Evolutionary conservation across 345 rosid genomes (phyloP).

Genomic region (Alliaria petiolata): DNA sequence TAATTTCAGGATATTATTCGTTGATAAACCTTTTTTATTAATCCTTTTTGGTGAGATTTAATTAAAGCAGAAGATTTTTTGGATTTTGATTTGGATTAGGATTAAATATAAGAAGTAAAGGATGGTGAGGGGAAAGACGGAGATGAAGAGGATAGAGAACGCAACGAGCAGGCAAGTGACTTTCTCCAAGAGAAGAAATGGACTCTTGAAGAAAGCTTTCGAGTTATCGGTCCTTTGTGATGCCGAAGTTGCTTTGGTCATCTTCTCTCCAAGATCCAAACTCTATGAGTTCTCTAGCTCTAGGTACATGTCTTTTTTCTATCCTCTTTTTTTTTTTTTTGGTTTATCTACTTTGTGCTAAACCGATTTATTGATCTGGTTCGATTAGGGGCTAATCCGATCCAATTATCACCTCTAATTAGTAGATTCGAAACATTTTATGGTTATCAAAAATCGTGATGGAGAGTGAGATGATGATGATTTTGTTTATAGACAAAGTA

Average conservation of each 20-base stretch:
- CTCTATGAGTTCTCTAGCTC: slow-evolving; percentile 73
- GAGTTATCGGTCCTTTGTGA: slow-evolving; percentile 84
- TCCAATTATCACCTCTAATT: neutral
- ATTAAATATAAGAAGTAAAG: neutral
- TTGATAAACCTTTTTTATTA: neutral
- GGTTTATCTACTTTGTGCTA: neutral
- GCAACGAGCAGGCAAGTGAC: slow-evolving; percentile 87
- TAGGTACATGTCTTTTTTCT: slow-evolving; percentile 30
- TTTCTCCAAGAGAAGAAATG: slow-evolving; percentile 81
- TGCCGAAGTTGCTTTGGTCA: slow-evolving; percentile 73
- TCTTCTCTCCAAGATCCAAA: slow-evolving; percentile 77
- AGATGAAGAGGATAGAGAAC: slow-evolving; percentile 91
- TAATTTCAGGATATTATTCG: neutral
- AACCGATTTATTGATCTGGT: neutral
- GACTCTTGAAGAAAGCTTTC: slow-evolving; percentile 72
- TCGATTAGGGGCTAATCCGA: neutral
- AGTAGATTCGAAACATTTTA: neutral
- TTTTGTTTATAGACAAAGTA: neutral
- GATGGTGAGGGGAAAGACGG: slow-evolving; percentile 85
- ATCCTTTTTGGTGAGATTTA: neutral
- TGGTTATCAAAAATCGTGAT: neutral
- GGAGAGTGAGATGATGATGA: neutral
- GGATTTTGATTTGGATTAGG: neutral
- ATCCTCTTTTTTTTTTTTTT: neutral
- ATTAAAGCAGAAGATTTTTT: too few relatives aligned